A percentile compares a stretch with the other conserved stretches of the same genome.
Evolutionary conservation across 1,284 basidiomycete species (phyloP).

Genomic region (Amylostereum chailletii): DNA sequence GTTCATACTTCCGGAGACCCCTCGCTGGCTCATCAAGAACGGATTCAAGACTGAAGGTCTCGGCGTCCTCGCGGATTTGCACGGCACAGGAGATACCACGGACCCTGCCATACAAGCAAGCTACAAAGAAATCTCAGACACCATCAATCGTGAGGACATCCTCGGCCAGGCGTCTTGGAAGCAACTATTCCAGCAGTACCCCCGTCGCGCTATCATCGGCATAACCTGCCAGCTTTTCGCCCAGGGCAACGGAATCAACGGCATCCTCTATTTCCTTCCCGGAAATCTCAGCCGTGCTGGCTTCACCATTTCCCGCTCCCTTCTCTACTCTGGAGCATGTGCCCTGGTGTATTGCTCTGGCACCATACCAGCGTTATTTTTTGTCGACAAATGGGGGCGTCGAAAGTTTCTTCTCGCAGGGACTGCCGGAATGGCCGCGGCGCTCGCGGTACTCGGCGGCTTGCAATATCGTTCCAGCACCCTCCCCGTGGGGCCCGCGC

Average conservation of each 20-base stretch:
- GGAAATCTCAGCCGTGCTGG: conserved; percentile 42
- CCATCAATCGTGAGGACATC: conserved; percentile 30
- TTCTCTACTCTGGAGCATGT: conserved; percentile 44
- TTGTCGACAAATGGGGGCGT: conserved; percentile 47
- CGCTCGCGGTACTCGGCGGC: conserved; percentile 34
- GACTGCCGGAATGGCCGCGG: conserved; percentile 30
- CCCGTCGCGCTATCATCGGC: conserved; percentile 34
- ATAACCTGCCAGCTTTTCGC: conserved; percentile 47
- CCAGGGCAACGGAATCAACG: conserved; percentile 51
- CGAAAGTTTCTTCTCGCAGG: conserved; percentile 41
- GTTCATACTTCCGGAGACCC: conserved; percentile 44
- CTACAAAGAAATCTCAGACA: conserved; percentile 32
- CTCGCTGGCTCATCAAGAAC: conserved; percentile 43
- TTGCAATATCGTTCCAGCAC: conserved; percentile 33
- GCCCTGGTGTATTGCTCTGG: conserved; percentile 50
- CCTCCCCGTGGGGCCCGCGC: conserved; percentile 26
- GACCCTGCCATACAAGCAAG: conserved; percentile 28
- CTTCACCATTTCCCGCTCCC: conserved; percentile 32
- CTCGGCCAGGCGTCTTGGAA: conserved; percentile 34
- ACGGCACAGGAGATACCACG: conserved; percentile 33
- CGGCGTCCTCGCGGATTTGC: conserved; percentile 37
- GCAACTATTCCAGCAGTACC: conserved; percentile 39
- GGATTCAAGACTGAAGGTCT: conserved; percentile 39
- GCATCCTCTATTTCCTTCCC: conserved; percentile 47
- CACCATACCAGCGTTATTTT: conserved; percentile 48